Base-by-base conservation (phyloP, 768 basidiomycete genomes). In the Strobilomyces dryophilus region DNA sequence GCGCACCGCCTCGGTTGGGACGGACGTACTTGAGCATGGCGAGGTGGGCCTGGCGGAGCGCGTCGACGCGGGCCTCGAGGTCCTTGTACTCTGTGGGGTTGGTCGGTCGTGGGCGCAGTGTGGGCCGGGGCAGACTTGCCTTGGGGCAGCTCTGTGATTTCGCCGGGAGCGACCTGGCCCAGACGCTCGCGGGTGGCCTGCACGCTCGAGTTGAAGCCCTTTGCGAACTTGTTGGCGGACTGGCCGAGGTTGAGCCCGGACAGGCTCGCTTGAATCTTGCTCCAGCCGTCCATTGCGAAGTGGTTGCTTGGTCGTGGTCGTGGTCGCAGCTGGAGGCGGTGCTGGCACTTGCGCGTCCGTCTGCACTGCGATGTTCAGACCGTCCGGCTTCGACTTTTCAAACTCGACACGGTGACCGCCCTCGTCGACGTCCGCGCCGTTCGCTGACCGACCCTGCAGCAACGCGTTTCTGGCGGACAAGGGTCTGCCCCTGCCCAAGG, bases 51-150 rank as follows among this genome's bases (percentile, higher is more conserved):
- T 79, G 74, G 59, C 84, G 82, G 48, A 99, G 82, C 29, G 92
- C 92, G 71, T 99, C 97, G 37, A 98, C 97, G 51, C 92, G 87
- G 43, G 85, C 78, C 72, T 99, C 97, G 59, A 99, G 84, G 66
- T 95, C 92, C 64, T 87, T 94, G 79, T 98, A 99, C 70, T 99
- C 95, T 91, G 75, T n/a, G 56, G 1, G 14, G 9, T 3, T 3
- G 24, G 24, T 15, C 35, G 20, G 24, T 29, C 18, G 21, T 34
- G 10, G 14, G 21, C 9, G 39, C 39, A 10, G 20, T 10, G 8
- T 10, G 3, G 18, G 18, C 1, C 27, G 12, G 15, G n/a, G 9
- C 29, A 8, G 39, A n/a, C 29, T 4, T 7, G 87, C 90, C 92
- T 73, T 91, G 86, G 24, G 90, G 89, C 47, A 92, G 79, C 72